Evolutionary conservation across 768 basidiomycete species (phyloP), one percentile per base, ranked within the genome.

Genomic region (Pleurotus salmoneostramineus): DNA sequence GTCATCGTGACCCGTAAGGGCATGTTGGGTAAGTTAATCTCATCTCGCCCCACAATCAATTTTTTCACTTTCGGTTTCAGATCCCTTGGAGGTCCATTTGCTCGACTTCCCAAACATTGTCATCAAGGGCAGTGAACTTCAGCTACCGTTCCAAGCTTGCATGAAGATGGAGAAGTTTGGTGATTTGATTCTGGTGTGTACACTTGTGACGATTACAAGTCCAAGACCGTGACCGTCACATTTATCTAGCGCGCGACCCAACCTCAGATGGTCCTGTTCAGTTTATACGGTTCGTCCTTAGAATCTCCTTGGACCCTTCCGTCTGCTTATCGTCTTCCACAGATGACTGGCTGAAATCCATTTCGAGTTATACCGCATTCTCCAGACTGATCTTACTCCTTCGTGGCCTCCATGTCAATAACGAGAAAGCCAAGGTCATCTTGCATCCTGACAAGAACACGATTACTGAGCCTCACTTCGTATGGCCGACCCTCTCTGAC

Each of bases 121-220:
- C 72, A 99, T 99, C 80, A 98, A 98, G 77, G 97, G 97, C 58
- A 95, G 92, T 63, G 97, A 99, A 71, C 78, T 99, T 49, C 97
- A 99, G 66, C 77, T 98, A 58, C 97, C 97, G 0, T 99, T 99
- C 95, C 96, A 98, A 74, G 96, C 97, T 12, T 96, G 95, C 65
- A 95, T 99, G 93, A 98, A 98, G 80, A 95, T 98, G 89, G 97
- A 99, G 83, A 98, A 98, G 74, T 98, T 99, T 64, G 97, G 97
- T 76, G 97, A 99, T 70, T 78, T 99, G 61, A 98, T 98, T 63
- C 71, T 98, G 70, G 88, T 88, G 68, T 52, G 80, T 34, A 14
- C 35, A 35, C 11, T 17, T 21, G 55, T 6, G 36, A 55, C 45
- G 6, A 12, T 32, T 40, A 2, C 45, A 40, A 11, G 43, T 40